Percentiles rank a stretch among this genome's conserved stretches.
Conservation (phyloP, 148 eudicot species). For the Fagopyrum tataricum region DNA sequence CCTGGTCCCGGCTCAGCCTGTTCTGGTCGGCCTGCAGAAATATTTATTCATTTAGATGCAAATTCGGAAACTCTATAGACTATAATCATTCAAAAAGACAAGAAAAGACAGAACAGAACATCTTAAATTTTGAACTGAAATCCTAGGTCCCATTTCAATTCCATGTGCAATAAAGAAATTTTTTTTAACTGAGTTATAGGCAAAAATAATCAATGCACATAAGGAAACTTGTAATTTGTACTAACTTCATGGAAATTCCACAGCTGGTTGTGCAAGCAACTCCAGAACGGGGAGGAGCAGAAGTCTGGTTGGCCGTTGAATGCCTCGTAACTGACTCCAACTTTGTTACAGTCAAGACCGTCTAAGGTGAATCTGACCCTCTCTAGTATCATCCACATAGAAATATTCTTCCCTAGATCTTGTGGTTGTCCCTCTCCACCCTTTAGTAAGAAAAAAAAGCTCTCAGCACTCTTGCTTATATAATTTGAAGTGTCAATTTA, state of each 20-base stretch:
- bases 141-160: neutral
- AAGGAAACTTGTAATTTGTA: constrained; percentile 15
- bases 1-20: constrained; percentile 62
- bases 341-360: constrained; percentile 89
- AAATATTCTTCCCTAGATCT: constrained; percentile 57
- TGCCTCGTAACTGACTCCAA: constrained; percentile 79
- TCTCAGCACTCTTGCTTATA: constrained; percentile 9
- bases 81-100: neutral
- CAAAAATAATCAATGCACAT: neutral
- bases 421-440: constrained; percentile 82
- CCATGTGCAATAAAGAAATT: neutral
- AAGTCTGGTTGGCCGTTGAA: constrained; percentile 87
- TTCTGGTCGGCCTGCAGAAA: constrained; percentile 71
- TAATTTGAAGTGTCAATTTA: neutral
- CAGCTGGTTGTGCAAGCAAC: constrained; percentile 88
- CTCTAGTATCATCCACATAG: constrained; percentile 96
- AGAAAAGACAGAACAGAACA: neutral
- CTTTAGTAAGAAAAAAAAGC: constrained; percentile 34
- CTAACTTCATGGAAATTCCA: constrained; percentile 93
- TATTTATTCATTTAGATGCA: neutral
- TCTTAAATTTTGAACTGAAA: neutral
- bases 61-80: neutral
- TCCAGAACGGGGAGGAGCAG: constrained; percentile 79
- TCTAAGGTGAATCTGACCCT: constrained; percentile 91
- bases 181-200: neutral